phyloP scores from a whole-genome alignment of 2,329 filamentous ascomycete species.

The Thelonectria olida region DNA sequence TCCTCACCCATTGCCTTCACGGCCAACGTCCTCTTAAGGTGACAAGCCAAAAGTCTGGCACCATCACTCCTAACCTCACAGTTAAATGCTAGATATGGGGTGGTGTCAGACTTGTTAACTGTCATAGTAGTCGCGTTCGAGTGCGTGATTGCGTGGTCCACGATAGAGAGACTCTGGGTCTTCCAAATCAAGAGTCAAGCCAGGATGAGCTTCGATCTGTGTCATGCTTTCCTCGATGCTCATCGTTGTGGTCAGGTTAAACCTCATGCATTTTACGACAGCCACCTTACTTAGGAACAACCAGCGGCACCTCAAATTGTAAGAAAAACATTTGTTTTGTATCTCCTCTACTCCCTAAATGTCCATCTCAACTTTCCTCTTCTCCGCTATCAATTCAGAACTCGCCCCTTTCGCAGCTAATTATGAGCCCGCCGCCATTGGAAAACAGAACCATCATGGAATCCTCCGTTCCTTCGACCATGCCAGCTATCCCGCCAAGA shows the following conservation, averaged over 20 bases:
- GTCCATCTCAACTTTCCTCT: background rate
- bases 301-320: background rate
- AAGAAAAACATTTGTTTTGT: slow-evolving; percentile 17
- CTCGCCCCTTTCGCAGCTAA: slow-evolving; percentile 3
- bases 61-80: too few relatives aligned
- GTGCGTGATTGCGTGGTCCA: too few relatives aligned
- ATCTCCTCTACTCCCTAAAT: slow-evolving; percentile 13
- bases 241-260: background rate
- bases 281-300: background rate
- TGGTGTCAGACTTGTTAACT: too few relatives aligned
- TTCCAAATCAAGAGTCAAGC: background rate
- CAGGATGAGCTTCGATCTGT: background rate
- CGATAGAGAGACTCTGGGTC: too few relatives aligned
- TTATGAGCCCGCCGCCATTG: slow-evolving; percentile 13
- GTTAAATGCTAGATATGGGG: too few relatives aligned
- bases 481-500: background rate
- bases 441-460: slow-evolving; percentile 3
- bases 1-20: too few relatives aligned
- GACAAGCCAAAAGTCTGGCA: too few relatives aligned
- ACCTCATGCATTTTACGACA: background rate
- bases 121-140: too few relatives aligned
- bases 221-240: background rate
- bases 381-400: background rate
- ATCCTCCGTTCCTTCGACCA: background rate
- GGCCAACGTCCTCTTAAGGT: too few relatives aligned